phyloP scores from a whole-genome alignment of 345 rosid genomes.

The Arabidopsis arenosa region DNA sequence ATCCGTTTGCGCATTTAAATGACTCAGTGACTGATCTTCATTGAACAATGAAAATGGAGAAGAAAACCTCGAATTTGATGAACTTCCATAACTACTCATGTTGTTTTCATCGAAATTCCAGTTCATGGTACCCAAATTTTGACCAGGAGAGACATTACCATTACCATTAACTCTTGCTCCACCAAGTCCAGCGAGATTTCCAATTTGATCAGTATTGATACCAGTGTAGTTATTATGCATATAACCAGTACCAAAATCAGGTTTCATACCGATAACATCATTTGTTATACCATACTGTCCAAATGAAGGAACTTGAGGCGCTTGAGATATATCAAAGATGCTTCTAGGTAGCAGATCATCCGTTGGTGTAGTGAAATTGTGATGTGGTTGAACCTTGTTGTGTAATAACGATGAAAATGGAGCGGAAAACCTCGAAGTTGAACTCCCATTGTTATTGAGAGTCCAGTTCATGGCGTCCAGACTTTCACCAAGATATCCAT shows the following conservation, averaged over 20 bases:
- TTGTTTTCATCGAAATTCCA: constrained; percentile 4
- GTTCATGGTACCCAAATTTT: constrained; percentile 6
- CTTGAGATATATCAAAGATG: background rate
- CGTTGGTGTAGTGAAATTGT: background rate
- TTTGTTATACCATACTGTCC: constrained; percentile 19
- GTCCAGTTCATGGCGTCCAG: constrained; percentile 14
- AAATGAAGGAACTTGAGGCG: background rate
- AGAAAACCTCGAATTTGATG: constrained; percentile 20
- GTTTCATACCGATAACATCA: constrained; percentile 8
- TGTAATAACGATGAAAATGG: background rate
- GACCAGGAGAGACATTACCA: background rate
- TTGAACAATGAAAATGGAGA: background rate
- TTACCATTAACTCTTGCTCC: background rate
- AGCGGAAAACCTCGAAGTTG: constrained; percentile 2
- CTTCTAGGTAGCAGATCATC: background rate
- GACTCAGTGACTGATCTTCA: background rate
- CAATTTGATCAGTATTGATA: background rate
- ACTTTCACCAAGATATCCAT: constrained; percentile 13
- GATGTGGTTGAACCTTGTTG: constrained; percentile 1
- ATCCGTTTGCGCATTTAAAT: background rate
- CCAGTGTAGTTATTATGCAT: background rate
- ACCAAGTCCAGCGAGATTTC: background rate
- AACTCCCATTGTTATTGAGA: constrained; percentile 14
- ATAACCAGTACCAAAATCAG: background rate
- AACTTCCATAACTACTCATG: constrained; percentile 21